phyloP scores from a whole-genome alignment of 2,329 filamentous ascomycete species.

The Colletotrichum lentis region DNA sequence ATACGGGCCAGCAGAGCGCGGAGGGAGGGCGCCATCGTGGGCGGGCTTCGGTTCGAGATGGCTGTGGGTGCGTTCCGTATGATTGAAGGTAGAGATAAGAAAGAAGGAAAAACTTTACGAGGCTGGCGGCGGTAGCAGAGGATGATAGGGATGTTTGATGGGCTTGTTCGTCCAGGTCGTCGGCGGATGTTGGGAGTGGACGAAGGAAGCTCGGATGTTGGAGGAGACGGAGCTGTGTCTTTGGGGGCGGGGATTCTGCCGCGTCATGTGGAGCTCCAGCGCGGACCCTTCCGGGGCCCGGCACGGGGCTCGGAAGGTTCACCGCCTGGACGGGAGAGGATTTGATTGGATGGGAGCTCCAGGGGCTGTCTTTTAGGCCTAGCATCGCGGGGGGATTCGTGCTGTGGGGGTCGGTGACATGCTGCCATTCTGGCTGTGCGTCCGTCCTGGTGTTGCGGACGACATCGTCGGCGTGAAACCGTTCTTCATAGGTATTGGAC shows the following conservation, averaged over 20 bases:
- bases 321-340: not conserved
- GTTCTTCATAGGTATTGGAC: no score
- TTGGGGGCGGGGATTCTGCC: slow-evolving; percentile 21
- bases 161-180: not conserved
- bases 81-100: no score
- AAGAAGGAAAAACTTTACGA: no score
- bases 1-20: slow-evolving; percentile 13
- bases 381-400: not conserved
- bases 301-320: not conserved
- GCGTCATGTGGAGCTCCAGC: not conserved
- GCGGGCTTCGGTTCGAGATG: not conserved
- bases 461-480: no score
- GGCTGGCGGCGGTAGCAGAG: not conserved
- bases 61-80: no score
- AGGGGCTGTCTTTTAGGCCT: not conserved
- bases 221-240: slow-evolving; percentile 22
- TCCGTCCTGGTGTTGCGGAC: no score
- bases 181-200: not conserved
- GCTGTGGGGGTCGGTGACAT: slow-evolving; percentile 17
- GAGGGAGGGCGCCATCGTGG: slow-evolving; percentile 19
- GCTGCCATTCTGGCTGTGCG: not conserved
- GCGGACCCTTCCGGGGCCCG: not conserved
- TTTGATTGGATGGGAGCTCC: not conserved
- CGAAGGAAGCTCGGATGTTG: slow-evolving; percentile 4
- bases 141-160: not conserved